Evolutionary conservation across 2,329 filamentous ascomycete genomes (phyloP), one percentile per base, ranked within the genome.

Genomic region (Davidsoniella eucalypti): DNA sequence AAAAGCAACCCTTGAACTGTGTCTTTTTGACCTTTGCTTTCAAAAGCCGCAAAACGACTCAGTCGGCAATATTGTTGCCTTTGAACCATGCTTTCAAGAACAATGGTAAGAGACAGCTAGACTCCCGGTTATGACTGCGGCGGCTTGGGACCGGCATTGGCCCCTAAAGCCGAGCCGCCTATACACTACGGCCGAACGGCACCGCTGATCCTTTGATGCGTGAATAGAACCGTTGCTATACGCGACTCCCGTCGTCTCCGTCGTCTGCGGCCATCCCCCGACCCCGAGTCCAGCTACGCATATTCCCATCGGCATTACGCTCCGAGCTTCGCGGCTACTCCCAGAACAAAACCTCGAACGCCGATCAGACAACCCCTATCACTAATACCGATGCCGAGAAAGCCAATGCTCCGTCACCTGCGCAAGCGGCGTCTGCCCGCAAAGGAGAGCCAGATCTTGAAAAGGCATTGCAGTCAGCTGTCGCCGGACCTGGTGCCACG

Each of bases 381-480:
- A 9, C 29, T 33, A 5, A 33, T 4, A 4, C 29, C 29, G 29
- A 33, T 4, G 8, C 29, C 29, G 29, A 33, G 12, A 33, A 33
- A 12, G 29, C 9, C 29, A 33, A 33, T 12, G 42, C 12, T 26
- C 23, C 42, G 23, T 26, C 21, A 44, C 42, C 23, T 23, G 29
- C 9, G 21, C 42, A 8, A 44, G 14, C 23, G 16, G 14, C 21
- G 29, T 23, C 41, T 29, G 39, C 26, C 10, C n/a, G 45, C 16
- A 8, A 14, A 29, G 17, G 5, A 29, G 17, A 43, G 23, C 8
- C n/a, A 3, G 33, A 47, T 38, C 43, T 50, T 23, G 44, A 49
- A 38, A 49, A 49, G 36, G 47, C 46, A 3, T 18, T 49, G 12
- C 46, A 52, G 10, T 47, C 47, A 16, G 46, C 46, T 23, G 46